A percentile compares a stretch with the other conserved stretches of the same genome.
Evolutionary conservation across 2,329 filamentous ascomycete genomes (phyloP).

Genomic region (Colletotrichum gloeosporioides): DNA sequence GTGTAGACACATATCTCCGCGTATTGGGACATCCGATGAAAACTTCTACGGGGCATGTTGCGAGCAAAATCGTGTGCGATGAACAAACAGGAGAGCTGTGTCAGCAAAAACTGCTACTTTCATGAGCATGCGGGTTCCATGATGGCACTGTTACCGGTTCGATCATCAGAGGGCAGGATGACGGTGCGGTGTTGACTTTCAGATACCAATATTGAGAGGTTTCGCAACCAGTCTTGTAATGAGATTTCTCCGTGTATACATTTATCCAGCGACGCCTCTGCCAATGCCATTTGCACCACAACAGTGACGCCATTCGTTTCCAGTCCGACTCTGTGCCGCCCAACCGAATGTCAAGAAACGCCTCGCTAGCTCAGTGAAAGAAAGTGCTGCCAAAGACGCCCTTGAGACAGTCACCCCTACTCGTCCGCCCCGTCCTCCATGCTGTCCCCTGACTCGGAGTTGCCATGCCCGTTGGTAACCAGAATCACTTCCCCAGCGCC

Average conservation of each 20-base stretch:
- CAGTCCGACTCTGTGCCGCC: not conserved
- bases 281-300: not conserved
- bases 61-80: not conserved
- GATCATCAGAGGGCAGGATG: not conserved
- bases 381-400: not conserved
- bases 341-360: not conserved
- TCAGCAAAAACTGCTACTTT: not conserved
- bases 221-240: not conserved
- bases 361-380: not conserved
- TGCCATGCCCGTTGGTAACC: conserved; percentile 29
- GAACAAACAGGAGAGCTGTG: not conserved
- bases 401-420: not conserved
- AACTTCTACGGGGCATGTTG: not conserved
- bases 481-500: conserved; percentile 59
- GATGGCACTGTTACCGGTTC: not conserved
- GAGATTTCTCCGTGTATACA: not conserved
- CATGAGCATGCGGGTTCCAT: not conserved
- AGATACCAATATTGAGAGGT: not conserved
- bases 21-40: not conserved
- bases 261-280: not conserved
- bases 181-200: not conserved
- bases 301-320: not conserved
- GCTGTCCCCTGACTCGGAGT: conserved; percentile 17
- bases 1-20: not conserved
- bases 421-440: not conserved